Evolutionary conservation across 306 rosid genomes (phyloP), one percentile per base, ranked within the genome.

Genomic region (Begonia masoniana): DNA sequence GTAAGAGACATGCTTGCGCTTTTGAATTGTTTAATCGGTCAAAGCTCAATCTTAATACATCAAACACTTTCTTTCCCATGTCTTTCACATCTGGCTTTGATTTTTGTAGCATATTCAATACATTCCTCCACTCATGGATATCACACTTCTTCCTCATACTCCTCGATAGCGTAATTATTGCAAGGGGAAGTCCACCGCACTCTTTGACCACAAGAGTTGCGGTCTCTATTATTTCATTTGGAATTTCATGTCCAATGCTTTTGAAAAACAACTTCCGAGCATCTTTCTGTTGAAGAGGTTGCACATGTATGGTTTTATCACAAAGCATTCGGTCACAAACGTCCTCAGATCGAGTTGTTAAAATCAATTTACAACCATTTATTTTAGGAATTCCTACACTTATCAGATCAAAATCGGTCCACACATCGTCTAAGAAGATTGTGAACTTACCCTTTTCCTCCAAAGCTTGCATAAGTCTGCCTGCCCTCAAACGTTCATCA

Each of bases 401-500:
- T 16, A 31, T 15, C 3, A 75, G 49, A 9, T 75, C 71, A 17
- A 71, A 0, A 3, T 15, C 10, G 9, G 11, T 50, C 81, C 71
- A 74, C 15, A 76, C 1, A 41, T 72, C 82, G 12, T 76, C 82
- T 12, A 72, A 47, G 8, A 68, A 43, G 5, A 72, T 3, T 4
- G 62, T 54, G 58, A 66, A 58, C 15, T 50, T 72, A 21, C 49
- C 59, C 2, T 3, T 13, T 1, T 47, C 21, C 42, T 4, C 17
- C 52, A 49, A 49, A 49, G 52, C 52, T 49, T 49, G 17, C 5
- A 7, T 9, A 14, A 49, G 15, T n/a, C 13, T 11, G 13, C 17
- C 52, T 5, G 52, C 52, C 9, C 52, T 49, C 6, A 12, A 2
- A n/a, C 15, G 3, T 2, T 11, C 16, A 7, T 49, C 52, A 49